Evolutionary conservation across 2,329 filamentous ascomycete species (phyloP).

Genomic region (Calonectria pseudoreteaudii): DNA sequence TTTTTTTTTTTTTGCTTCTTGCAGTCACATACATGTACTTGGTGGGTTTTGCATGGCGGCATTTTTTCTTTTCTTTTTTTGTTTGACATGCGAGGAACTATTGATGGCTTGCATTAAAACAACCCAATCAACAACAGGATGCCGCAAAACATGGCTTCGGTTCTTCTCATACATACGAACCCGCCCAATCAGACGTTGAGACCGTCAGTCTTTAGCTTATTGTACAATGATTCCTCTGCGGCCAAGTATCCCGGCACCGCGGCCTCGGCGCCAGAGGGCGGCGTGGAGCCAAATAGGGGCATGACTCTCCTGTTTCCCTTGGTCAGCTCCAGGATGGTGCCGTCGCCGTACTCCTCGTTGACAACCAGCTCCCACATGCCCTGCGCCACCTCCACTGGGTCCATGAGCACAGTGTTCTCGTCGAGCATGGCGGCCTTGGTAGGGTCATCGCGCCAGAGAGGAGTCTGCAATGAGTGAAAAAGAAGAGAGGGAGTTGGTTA

Average conservation of each 20-base stretch:
- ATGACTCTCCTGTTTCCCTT: conserved; percentile 42
- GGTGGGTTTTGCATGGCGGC: neutral
- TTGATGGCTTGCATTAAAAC: neutral
- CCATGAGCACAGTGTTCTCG: conserved; percentile 42
- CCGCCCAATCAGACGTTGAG: conserved; percentile 28
- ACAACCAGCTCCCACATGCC: conserved; percentile 46
- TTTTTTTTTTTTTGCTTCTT: neutral
- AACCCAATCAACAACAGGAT: neutral
- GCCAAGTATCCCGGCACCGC: conserved; percentile 39
- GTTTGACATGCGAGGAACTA: neutral
- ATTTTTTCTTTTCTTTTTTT: neutral
- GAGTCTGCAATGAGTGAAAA: conserved; percentile 40
- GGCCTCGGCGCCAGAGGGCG: conserved; percentile 37
- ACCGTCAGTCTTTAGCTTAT: conserved; percentile 36
- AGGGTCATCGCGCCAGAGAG: conserved; percentile 48
- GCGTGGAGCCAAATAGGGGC: conserved; percentile 42
- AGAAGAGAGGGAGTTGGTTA: neutral
- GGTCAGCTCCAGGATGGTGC: conserved; percentile 48
- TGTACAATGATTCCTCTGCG: conserved; percentile 37
- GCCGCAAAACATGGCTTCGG: neutral
- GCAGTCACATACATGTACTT: neutral
- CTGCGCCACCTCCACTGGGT: conserved; percentile 46
- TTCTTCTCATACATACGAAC: neutral
- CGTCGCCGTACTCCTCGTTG: conserved; percentile 42
- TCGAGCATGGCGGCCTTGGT: conserved; percentile 44